Conservation (phyloP, 176 grass and related monocot genomes). For the Urochloa ruziziensis region DNA sequence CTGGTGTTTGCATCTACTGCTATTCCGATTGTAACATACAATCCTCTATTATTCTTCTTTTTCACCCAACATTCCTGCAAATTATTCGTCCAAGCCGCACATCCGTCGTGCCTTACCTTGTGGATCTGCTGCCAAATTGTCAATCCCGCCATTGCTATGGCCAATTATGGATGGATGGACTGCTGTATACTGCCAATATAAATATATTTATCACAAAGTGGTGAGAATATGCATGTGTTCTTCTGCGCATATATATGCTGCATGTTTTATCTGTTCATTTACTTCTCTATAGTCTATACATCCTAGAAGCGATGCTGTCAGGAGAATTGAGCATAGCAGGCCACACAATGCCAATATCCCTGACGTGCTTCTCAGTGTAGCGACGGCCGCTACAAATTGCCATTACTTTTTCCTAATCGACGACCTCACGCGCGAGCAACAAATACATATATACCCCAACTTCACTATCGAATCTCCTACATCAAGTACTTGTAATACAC, state of each 20-base stretch:
- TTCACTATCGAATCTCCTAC: too few species aligned
- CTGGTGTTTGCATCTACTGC: constrained; percentile 25
- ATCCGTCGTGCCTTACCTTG: constrained; percentile 23
- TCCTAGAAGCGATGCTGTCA: too few species aligned
- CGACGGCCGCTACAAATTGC: too few species aligned
- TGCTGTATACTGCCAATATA: neutral
- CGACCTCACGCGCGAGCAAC: too few species aligned
- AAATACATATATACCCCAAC: too few species aligned
- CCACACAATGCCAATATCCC: too few species aligned
- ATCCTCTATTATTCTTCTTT: constrained; percentile 28
- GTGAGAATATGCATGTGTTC: neutral
- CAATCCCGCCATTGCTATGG: neutral
- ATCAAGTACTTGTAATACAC: too few species aligned
- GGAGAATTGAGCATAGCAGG: too few species aligned
- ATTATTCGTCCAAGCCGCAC: constrained; percentile 34
- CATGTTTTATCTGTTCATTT: too few species aligned
- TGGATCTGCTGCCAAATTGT: constrained; percentile 15
- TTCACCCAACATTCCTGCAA: constrained; percentile 1
- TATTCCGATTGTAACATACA: constrained; percentile 31
- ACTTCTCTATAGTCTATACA: too few species aligned
- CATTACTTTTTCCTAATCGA: too few species aligned
- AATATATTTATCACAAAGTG: neutral
- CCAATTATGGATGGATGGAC: constrained; percentile 4
- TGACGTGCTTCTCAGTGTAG: too few species aligned
- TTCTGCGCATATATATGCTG: neutral